These are phyloP conservation scores for Sambucus nigra DNA, from an alignment of 129 eudicot species.

Conservation along the genomic window DNA sequence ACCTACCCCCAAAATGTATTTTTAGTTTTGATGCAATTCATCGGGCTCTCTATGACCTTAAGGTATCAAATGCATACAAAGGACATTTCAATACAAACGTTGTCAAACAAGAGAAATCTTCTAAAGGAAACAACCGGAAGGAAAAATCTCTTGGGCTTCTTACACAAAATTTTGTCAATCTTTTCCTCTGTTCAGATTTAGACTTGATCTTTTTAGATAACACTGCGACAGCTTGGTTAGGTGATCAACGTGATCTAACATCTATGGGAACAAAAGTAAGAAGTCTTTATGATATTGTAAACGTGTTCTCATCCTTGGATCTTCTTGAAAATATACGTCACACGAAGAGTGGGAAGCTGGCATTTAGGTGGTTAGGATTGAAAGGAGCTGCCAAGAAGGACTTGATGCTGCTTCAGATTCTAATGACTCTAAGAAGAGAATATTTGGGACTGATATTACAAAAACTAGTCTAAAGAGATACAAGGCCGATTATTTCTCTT, in stretches of 20 bases:
- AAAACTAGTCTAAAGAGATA: slow-evolving; percentile 34
- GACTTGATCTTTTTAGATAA: slow-evolving; percentile 62
- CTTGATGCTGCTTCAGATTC: slow-evolving; percentile 17
- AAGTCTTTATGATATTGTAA: slow-evolving; percentile 74
- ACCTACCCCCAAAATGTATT: too few relatives aligned
- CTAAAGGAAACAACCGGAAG: slow-evolving; percentile 49
- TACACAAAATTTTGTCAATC: slow-evolving; percentile 75
- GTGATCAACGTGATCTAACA: slow-evolving; percentile 48
- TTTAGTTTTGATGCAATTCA: slow-evolving; percentile 52
- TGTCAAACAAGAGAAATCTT: slow-evolving; percentile 23
- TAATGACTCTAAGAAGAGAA: slow-evolving; percentile 34
- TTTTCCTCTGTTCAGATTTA: slow-evolving; percentile 54
- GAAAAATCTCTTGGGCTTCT: slow-evolving; percentile 76
- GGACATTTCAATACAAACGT: slow-evolving; percentile 15
- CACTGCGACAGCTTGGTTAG: slow-evolving; percentile 64
- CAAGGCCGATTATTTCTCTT: slow-evolving; percentile 22
- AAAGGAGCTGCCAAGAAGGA: slow-evolving; percentile 18
- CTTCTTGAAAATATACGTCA: slow-evolving; percentile 63
- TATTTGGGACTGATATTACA: slow-evolving; percentile 61
- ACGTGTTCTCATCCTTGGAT: slow-evolving; percentile 58
- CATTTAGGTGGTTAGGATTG: slow-evolving; percentile 62
- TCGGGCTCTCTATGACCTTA: slow-evolving; percentile 37
- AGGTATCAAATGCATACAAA: slow-evolving; percentile 33
- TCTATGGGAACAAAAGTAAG: slow-evolving; percentile 66
- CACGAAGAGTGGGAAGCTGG: slow-evolving; percentile 58